Evolutionary conservation across 805 yeast species (phyloP), one percentile per base, ranked within the genome.

Genomic region (Saturnispora mendoncae): DNA sequence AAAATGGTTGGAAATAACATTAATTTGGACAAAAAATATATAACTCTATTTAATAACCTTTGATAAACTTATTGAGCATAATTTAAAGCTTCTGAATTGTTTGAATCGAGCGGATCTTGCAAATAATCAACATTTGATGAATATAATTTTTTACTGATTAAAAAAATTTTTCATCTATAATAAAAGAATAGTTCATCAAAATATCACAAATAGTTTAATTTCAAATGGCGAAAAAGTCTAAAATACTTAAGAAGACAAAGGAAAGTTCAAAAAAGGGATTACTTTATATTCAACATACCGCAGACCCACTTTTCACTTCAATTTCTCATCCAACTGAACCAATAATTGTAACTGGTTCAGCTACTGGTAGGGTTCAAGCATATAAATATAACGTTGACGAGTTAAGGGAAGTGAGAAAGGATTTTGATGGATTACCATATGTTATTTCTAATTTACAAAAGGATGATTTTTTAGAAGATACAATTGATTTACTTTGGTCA

Each of bases 281-380:
- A 6, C 43, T 72, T 9, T 76, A 74, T 35, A 49, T 74, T 27
- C 58, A 62, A 27, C 72, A 65, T 46, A 59, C 64, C 0, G 40
- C 49, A 7, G 84, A 80, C 36, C 86, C 88, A 2, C 57, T 88
- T n/a, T 87, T 88, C 56, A 64, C 88, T 1, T 54, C 78, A 14
- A 83, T 82, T 9, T 78, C 86, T 19, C 95, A 88, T 55, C 97
- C 97, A 0, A 62, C 76, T 8, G 61, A 69, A 48, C 82, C 82
- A 4, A 58, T 80, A 4, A 53, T 84, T 12, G 71, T 76, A 0
- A 64, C 79, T 9, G 97, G 96, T 0, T 64, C 83, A n/a, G 92
- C 85, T 0, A 76, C 85, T 2, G 97, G 97, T 2, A 78, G 78
- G 52, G 72, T 87, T 0, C 72, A 67, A 46, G 69, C 86, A 43